A percentile compares a stretch with the other conserved stretches of the same genome.
Evolutionary conservation across 306 rosid species (phyloP).

Genomic region (Vigna mungo): DNA sequence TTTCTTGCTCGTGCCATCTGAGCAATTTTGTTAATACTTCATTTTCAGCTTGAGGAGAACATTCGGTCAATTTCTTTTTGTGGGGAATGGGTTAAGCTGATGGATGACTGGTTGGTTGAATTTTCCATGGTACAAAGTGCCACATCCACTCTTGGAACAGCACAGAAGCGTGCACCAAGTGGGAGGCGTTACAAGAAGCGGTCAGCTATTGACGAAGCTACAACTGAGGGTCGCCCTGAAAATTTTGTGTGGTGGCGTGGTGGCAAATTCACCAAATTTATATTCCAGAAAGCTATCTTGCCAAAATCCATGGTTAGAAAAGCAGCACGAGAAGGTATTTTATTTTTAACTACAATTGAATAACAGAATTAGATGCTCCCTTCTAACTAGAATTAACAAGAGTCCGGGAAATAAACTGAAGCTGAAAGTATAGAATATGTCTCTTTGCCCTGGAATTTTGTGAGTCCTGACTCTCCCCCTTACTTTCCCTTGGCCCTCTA

Average conservation of each 20-base stretch:
- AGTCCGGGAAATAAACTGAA: background rate
- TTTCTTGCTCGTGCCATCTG: conserved; percentile 28
- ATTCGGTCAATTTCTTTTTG: conserved; percentile 69
- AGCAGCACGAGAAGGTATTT: conserved; percentile 90
- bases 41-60: conserved; percentile 88
- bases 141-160: conserved; percentile 59
- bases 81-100: conserved; percentile 84
- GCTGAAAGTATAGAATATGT: conserved; percentile 1
- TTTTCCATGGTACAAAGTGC: conserved; percentile 66
- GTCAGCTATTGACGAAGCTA: conserved; percentile 63
- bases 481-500: background rate
- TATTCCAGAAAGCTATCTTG: conserved; percentile 83
- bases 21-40: conserved; percentile 24
- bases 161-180: conserved; percentile 73
- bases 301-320: conserved; percentile 63
- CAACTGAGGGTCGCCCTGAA: conserved; percentile 54
- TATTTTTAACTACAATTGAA: conserved; percentile 19
- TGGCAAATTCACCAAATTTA: conserved; percentile 65
- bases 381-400: background rate
- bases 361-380: background rate
- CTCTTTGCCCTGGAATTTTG: background rate
- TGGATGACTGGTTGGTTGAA: conserved; percentile 80
- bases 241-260: conserved; percentile 85
- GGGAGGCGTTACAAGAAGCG: conserved; percentile 79
- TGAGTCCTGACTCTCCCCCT: background rate